Evolutionary conservation across 163 green algal genomes (phyloP).

Genomic region (Trebouxia gelatinosa): DNA sequence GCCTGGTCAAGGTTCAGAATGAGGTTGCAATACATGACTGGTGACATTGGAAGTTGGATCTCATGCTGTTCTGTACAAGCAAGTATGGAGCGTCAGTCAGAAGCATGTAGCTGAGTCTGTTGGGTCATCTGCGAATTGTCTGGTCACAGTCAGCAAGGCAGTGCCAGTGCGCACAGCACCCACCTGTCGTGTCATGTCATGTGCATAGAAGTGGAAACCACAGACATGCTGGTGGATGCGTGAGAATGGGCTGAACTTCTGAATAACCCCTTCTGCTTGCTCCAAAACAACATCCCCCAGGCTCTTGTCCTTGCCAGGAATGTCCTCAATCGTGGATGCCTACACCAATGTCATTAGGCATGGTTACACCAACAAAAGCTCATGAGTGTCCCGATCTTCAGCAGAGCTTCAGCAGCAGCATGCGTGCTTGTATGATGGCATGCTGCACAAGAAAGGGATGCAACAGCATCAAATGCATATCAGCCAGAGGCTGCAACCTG

Average conservation of each 20-base stretch:
- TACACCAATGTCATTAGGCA: not conserved
- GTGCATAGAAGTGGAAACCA: slow-evolving; percentile 69
- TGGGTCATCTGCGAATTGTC: too few relatives aligned
- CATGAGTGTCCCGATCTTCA: not conserved
- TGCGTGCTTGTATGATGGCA: not conserved
- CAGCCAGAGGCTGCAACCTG: not conserved
- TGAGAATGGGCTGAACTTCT: slow-evolving; percentile 16
- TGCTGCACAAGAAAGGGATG: not conserved
- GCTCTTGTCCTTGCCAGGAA: slow-evolving; percentile 8
- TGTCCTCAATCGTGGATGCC: slow-evolving; percentile 21
- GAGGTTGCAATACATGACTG: not conserved
- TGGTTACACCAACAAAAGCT: not conserved
- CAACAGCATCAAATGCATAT: not conserved
- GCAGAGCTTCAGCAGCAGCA: not conserved
- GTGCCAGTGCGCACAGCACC: too few relatives aligned
- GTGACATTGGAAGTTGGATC: too few relatives aligned
- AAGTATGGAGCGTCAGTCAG: too few relatives aligned
- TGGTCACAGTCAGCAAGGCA: too few relatives aligned
- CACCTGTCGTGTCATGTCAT: slow-evolving; percentile 67
- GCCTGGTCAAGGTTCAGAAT: not conserved
- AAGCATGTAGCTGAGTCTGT: too few relatives aligned
- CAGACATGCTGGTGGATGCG: slow-evolving; percentile 21
- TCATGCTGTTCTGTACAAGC: too few relatives aligned
- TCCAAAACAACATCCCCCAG: not conserved
- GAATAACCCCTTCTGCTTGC: not conserved